A percentile compares a stretch with the other conserved stretches of the same genome.
Conservation (phyloP, 148 eudicot genomes). For the Cornus controversa region DNA sequence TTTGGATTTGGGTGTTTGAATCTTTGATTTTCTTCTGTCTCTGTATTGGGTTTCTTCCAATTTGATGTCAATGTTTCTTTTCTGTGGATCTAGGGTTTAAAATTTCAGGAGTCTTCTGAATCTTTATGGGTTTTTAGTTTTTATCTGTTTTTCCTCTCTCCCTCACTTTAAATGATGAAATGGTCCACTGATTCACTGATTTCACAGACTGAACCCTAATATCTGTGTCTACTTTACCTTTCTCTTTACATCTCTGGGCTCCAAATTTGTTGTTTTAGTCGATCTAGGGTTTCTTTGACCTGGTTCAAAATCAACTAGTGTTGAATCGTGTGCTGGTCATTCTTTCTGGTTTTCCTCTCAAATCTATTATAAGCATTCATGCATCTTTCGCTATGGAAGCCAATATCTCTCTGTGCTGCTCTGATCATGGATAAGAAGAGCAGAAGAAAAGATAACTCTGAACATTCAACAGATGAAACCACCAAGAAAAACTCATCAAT, state of each 20-base stretch:
- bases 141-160: neutral
- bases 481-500: slow-evolving; percentile 51
- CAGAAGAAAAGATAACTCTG: slow-evolving; percentile 63
- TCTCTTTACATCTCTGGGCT: neutral
- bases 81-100: neutral
- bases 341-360: slow-evolving; percentile 9
- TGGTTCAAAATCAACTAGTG: too few species aligned
- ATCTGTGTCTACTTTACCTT: neutral
- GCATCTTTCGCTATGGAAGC: slow-evolving; percentile 98
- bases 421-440: slow-evolving; percentile 71
- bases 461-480: slow-evolving; percentile 36
- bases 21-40: neutral
- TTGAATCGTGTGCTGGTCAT: slow-evolving; percentile 9
- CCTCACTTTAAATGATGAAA: neutral
- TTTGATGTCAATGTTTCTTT: neutral
- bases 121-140: slow-evolving; percentile 1
- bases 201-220: neutral
- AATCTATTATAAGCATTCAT: slow-evolving; percentile 41
- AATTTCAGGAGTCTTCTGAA: slow-evolving; percentile 3
- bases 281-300: slow-evolving; percentile 31
- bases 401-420: slow-evolving; percentile 80
- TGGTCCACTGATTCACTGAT: neutral
- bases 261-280: slow-evolving; percentile 7
- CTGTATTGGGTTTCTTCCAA: slow-evolving; percentile 4
- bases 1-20: slow-evolving; percentile 6